Evolutionary conservation across 176 grass and related monocot genomes (phyloP).

Genomic region (Eleusine coracana): DNA sequence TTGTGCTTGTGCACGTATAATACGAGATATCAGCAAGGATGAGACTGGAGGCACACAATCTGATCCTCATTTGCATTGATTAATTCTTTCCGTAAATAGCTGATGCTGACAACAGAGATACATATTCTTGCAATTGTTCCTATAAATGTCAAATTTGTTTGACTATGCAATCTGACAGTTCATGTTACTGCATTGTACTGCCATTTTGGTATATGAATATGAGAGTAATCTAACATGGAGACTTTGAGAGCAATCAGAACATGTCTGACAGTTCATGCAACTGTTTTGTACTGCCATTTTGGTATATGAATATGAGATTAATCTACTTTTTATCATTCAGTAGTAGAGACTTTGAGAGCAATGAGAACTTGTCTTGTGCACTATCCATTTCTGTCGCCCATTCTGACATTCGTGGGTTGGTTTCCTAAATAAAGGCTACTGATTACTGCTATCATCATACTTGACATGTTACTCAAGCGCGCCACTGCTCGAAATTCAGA

Average conservation of each 20-base stretch:
- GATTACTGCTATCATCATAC: too few relatives aligned
- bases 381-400: neutral
- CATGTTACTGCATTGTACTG: neutral
- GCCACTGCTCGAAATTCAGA: too few relatives aligned
- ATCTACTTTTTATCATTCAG: neutral
- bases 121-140: neutral
- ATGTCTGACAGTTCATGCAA: neutral
- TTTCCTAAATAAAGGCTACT: too few relatives aligned
- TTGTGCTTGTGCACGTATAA: neutral
- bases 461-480: too few relatives aligned
- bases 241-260: neutral
- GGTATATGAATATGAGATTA: neutral
- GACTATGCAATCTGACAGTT: conserved; percentile 3
- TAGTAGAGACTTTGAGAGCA: neutral
- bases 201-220: neutral
- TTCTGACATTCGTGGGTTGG: too few relatives aligned
- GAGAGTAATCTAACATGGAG: neutral
- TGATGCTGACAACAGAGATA: conserved; percentile 26
- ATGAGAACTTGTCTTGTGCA: neutral
- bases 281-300: neutral
- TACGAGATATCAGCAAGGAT: neutral
- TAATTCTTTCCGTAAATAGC: conserved; percentile 39
- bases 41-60: neutral
- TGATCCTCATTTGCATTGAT: neutral
- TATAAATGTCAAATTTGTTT: conserved; percentile 41